Evolutionary conservation across 2,329 filamentous ascomycete species (phyloP).

Genomic region (Nemania sp.): DNA sequence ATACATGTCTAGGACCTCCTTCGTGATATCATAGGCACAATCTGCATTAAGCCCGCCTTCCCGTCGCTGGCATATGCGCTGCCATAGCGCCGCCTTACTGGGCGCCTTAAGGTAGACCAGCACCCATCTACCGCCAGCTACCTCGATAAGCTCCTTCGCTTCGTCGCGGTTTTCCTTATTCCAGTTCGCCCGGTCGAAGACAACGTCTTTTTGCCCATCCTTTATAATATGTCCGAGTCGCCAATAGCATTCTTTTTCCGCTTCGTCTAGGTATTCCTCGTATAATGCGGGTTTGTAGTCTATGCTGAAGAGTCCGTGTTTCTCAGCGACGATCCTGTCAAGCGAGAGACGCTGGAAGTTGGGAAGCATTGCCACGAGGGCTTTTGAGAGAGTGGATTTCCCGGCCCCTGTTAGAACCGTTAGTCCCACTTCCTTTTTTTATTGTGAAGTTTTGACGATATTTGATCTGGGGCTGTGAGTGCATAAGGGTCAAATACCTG

Average conservation of each 20-base stretch:
- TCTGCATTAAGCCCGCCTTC: slow-evolving; percentile 49
- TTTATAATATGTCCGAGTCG: slow-evolving; percentile 34
- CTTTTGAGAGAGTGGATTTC: slow-evolving; percentile 49
- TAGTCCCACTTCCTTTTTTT: too few relatives aligned
- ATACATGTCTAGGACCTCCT: slow-evolving; percentile 42
- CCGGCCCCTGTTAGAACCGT: slow-evolving; percentile 42
- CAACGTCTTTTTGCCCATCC: slow-evolving; percentile 41
- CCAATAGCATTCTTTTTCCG: slow-evolving; percentile 29
- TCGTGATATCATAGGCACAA: slow-evolving; percentile 41
- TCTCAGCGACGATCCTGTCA: slow-evolving; percentile 44
- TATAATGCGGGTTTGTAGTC: slow-evolving; percentile 47
- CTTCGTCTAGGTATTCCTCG: slow-evolving; percentile 43
- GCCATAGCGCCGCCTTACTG: slow-evolving; percentile 48
- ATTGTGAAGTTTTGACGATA: not conserved
- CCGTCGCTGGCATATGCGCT: slow-evolving; percentile 48
- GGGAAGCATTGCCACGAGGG: slow-evolving; percentile 42
- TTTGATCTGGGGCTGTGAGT: not conserved
- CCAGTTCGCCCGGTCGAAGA: slow-evolving; percentile 52
- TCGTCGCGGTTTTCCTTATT: slow-evolving; percentile 50
- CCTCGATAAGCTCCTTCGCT: slow-evolving; percentile 46
- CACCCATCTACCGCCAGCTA: slow-evolving; percentile 48
- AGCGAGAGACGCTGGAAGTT: slow-evolving; percentile 46
- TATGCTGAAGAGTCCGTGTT: slow-evolving; percentile 46
- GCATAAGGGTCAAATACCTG: slow-evolving; percentile 38
- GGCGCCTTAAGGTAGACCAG: slow-evolving; percentile 48